Evolutionary conservation across 148 eudicot genomes (phyloP).

Genomic region (Gaultheria prostrata): DNA sequence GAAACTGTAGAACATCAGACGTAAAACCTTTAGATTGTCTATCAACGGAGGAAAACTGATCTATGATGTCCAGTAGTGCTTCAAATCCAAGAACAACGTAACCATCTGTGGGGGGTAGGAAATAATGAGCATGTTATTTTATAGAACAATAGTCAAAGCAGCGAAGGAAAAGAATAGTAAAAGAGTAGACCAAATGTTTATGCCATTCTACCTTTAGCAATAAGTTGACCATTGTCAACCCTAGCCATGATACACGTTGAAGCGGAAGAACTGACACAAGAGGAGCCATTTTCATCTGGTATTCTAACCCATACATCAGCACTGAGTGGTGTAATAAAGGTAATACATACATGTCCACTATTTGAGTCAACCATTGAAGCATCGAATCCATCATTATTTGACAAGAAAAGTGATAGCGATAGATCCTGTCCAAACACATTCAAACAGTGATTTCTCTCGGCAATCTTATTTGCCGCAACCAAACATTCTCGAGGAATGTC

Average conservation of each 20-base stretch:
- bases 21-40: constrained; percentile 48
- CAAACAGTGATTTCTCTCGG: constrained; percentile 46
- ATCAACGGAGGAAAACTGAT: constrained; percentile 54
- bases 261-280: constrained; percentile 27
- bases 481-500: constrained; percentile 55
- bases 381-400: constrained; percentile 28
- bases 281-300: constrained; percentile 40
- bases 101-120: constrained; percentile 36
- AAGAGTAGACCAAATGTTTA: neutral
- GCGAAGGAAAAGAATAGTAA: neutral
- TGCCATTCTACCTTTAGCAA: constrained; percentile 54
- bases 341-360: constrained; percentile 23
- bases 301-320: constrained; percentile 80
- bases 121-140: neutral
- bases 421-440: constrained; percentile 65
- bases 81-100: constrained; percentile 42
- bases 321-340: constrained; percentile 48
- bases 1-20: constrained; percentile 57
- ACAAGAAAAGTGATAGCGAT: constrained; percentile 44
- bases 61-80: constrained; percentile 52
- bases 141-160: neutral
- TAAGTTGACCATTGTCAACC: constrained; percentile 47
- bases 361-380: constrained; percentile 24
- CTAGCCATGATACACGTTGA: constrained; percentile 55
- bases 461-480: constrained; percentile 38